phyloP scores from a whole-genome alignment of 768 basidiomycete genomes.

The Royoungia palumana region DNA sequence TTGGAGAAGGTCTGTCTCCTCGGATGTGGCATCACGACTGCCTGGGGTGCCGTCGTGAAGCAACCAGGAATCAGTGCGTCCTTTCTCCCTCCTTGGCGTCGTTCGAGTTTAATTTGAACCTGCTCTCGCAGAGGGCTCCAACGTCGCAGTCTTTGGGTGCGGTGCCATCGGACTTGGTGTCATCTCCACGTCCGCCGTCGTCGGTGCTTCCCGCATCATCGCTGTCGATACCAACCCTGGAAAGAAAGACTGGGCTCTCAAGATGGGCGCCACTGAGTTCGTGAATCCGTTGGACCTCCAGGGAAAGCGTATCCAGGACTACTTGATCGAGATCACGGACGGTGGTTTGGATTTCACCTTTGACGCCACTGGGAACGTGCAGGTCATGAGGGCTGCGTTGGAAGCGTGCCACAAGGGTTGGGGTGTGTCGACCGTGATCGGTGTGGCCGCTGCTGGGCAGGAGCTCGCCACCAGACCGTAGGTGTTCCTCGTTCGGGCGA shows the following conservation, averaged over 20 bases:
- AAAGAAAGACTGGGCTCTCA: constrained; percentile 85
- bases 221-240: constrained; percentile 85
- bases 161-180: constrained; percentile 96
- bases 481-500: constrained; percentile 26
- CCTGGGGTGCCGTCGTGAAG: constrained; percentile 94
- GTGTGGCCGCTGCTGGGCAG: constrained; percentile 95
- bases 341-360: constrained; percentile 97
- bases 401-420: constrained; percentile 99
- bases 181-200: constrained; percentile 71
- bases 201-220: constrained; percentile 85
- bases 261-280: constrained; percentile 96
- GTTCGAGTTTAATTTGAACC: background rate
- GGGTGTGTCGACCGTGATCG: constrained; percentile 95
- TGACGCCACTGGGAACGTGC: constrained; percentile 93
- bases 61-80: constrained; percentile 77
- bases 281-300: constrained; percentile 75
- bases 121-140: constrained; percentile 61
- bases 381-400: constrained; percentile 92
- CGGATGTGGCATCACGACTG: constrained; percentile 97
- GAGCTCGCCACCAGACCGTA: constrained; percentile 90
- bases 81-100: background rate
- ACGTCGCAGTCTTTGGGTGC: constrained; percentile 93
- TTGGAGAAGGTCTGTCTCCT: constrained; percentile 96
- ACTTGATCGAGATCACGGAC: constrained; percentile 89
- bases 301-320: constrained; percentile 83